Percentiles rank a stretch among this genome's conserved stretches.
Evolutionary conservation across 2,329 filamentous ascomycete genomes (phyloP).

Genomic region (Fusarium transvaalense): DNA sequence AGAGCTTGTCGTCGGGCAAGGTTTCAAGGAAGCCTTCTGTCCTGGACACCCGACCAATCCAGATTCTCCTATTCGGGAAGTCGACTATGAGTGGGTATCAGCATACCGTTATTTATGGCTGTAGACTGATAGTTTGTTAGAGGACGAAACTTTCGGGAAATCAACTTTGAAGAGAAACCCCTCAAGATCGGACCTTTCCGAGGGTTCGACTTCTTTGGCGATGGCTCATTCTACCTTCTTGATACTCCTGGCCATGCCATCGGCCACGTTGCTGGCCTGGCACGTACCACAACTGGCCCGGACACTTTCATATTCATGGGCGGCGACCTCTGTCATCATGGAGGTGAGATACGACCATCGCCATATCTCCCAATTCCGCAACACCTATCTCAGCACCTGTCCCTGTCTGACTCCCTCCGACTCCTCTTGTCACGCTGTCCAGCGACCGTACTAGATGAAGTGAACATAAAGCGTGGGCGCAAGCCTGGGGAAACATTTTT

Average conservation of each 20-base stretch:
- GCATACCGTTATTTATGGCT: rapidly evolving
- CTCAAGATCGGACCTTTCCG: conserved; percentile 19
- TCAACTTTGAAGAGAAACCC: conserved; percentile 5
- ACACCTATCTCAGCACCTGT: background rate
- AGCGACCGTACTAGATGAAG: background rate
- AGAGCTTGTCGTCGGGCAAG: conserved; percentile 29
- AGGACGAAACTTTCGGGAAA: conserved; percentile 18
- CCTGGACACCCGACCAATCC: conserved; percentile 27
- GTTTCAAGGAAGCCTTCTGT: conserved; percentile 25
- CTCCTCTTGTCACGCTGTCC: conserved; percentile 14
- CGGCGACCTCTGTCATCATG: conserved; percentile 20
- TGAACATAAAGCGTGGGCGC: conserved; percentile 13
- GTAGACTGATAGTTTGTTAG: background rate
- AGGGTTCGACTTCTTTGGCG: conserved; percentile 28
- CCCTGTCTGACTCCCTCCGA: conserved; percentile 9
- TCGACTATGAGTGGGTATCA: conserved; percentile 13
- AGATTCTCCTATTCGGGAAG: conserved; percentile 11
- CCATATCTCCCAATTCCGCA: conserved; percentile 2
- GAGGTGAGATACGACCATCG: conserved; percentile 18
- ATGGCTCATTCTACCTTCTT: conserved; percentile 35
- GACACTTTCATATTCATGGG: conserved; percentile 27
- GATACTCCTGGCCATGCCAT: conserved; percentile 28
- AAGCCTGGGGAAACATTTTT: background rate
- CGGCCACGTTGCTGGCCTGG: conserved; percentile 27
- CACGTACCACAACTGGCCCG: conserved; percentile 5